A percentile compares a stretch with the other conserved stretches of the same genome.
These are phyloP conservation scores for Kwoniella heveanensis DNA, from an alignment of 768 basidiomycete species.

Conservation along the genomic window DNA sequence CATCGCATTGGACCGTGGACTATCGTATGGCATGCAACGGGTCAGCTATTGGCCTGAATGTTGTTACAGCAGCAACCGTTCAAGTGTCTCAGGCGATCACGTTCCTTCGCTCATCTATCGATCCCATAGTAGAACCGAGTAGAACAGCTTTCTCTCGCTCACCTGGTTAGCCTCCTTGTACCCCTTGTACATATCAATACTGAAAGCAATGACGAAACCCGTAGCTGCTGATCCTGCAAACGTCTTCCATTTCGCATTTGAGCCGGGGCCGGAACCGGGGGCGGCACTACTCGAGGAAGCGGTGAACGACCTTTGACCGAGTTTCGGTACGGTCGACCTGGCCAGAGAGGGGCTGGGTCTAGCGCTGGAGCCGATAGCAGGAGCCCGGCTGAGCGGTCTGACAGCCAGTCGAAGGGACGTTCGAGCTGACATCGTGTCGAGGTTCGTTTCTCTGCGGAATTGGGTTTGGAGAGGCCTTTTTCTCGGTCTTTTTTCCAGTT, in stretches of 20 bases:
- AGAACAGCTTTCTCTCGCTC: too few relatives aligned
- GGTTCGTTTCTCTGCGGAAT: not conserved
- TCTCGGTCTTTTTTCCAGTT: not conserved
- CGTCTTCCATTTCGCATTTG: slow-evolving; percentile 1
- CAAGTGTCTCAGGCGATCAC: too few relatives aligned
- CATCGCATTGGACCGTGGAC: slow-evolving; percentile 35
- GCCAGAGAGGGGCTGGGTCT: not conserved
- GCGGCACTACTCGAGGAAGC: not conserved
- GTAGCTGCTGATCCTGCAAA: slow-evolving; percentile 11
- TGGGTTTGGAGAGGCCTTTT: not conserved
- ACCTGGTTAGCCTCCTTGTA: slow-evolving; percentile 14
- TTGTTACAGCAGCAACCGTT: too few relatives aligned
- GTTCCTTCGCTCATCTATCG: too few relatives aligned
- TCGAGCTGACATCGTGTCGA: slow-evolving; percentile 16
- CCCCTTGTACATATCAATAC: slow-evolving; percentile 3
- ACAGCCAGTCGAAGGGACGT: slow-evolving; percentile 9
- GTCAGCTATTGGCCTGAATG: too few relatives aligned
- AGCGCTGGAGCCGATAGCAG: not conserved
- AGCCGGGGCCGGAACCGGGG: not conserved
- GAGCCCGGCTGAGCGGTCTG: not conserved
- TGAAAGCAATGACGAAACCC: slow-evolving; percentile 12
- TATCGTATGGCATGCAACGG: not conserved
- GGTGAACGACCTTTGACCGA: slow-evolving; percentile 7
- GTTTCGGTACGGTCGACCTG: not conserved
- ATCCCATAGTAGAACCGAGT: too few relatives aligned